Evolutionary conservation across 2,329 filamentous ascomycete genomes (phyloP), one percentile per base, ranked within the genome.

Genomic region (Talaromyces amestolkiae): DNA sequence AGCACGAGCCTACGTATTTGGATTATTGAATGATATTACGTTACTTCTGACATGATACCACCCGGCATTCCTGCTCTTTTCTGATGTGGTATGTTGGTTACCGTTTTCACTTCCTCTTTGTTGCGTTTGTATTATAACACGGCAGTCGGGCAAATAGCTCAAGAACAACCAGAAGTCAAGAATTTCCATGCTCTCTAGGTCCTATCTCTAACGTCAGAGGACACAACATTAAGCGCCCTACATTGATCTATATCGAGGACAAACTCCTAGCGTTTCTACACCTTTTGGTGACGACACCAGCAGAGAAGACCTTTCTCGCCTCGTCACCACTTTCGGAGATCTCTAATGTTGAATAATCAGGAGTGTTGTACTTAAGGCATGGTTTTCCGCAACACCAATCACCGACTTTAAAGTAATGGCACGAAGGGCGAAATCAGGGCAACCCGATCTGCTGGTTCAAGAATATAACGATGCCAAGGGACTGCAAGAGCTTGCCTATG

Each of bases 341-440:
- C 22, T 22, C 22, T 22, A 22, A 22, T 22, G 22, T 22, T 22
- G 22, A 22, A 22, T 22, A 22, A 22, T 22, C 68, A 63, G 17
- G 75, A 75, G n/a, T 77, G 74, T 65, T 77, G 74, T 56, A 72
- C 74, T 1, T 74, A 77, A 68, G 74, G 69, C 1, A 65, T 76
- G 17, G 67, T 77, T 76, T 75, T 24, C 19, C 45, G 22, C 22
- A 24, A 24, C 1, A 49, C 15, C 45, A 49, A 17, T 3, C 24
- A 49, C 47, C 13, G 24, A 22, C 13, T 10, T 31, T 51, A 22
- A 31, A 31, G 27, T 2, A 8, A 31, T 17, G 47, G 47, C 11
- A 15, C 2, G 22, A 51, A 22, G 22, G 27, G 22, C 22, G 22
- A 15, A 51, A 27, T 51, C 13, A 24, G 13, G 47, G 24, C 47